Evolutionary conservation across 495 filamentous ascomycete species (phyloP).

Genomic region (Aspergillus mulundensis): DNA sequence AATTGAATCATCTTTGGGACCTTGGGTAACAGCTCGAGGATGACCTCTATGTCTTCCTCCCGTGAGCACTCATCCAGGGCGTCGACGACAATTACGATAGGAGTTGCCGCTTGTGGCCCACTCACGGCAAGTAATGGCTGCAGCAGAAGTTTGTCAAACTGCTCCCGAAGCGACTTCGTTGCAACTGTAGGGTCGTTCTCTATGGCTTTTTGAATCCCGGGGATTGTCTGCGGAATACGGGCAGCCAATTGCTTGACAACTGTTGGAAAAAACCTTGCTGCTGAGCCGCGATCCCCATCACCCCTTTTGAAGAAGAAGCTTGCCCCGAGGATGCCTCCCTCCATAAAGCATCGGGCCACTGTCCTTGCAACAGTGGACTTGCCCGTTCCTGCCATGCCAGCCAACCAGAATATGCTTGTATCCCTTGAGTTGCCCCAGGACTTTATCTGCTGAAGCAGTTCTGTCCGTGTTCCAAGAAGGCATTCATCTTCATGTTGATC

Average conservation of each 20-base stretch:
- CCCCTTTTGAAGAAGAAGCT: not conserved
- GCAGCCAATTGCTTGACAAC: not conserved
- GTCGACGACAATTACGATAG: conserved; percentile 38
- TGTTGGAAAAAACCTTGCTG: not conserved
- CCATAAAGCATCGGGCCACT: not conserved
- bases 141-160: conserved; percentile 45
- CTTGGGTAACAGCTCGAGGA: conserved; percentile 25
- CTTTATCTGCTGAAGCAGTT: not conserved
- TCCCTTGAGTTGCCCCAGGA: too few relatives aligned
- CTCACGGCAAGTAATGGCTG: conserved; percentile 23
- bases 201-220: not conserved
- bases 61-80: conserved; percentile 47
- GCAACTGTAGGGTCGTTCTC: not conserved
- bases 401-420: not conserved
- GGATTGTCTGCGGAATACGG: not conserved
- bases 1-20: conserved; percentile 13
- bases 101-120: not conserved
- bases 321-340: not conserved
- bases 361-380: not conserved
- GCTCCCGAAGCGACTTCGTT: conserved; percentile 16
- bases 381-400: not conserved
- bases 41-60: conserved; percentile 22
- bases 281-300: not conserved
- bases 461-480: not conserved
- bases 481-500: not conserved